Percentiles rank a stretch among this genome's conserved stretches.
Conservation (phyloP, 1,139 yeast species). For the Kazachstania sp. region DNA sequence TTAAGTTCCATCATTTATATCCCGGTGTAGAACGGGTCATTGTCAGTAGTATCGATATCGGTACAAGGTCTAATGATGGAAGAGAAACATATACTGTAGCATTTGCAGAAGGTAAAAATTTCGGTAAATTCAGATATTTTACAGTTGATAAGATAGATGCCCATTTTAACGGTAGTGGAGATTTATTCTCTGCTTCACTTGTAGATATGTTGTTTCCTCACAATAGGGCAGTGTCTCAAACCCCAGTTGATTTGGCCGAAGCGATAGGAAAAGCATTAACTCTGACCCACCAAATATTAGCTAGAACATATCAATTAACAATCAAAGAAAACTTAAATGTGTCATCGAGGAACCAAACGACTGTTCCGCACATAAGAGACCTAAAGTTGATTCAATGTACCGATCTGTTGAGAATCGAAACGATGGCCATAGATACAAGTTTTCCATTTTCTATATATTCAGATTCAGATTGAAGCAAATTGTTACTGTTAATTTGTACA, state of each 20-base stretch:
- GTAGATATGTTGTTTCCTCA: slow-evolving; percentile 45
- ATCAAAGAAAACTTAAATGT: not conserved
- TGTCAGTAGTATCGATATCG: slow-evolving; percentile 49
- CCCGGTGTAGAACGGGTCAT: slow-evolving; percentile 53
- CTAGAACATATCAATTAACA: slow-evolving; percentile 26
- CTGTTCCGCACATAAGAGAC: slow-evolving; percentile 26
- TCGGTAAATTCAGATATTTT: slow-evolving; percentile 33
- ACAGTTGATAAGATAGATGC: slow-evolving; percentile 52
- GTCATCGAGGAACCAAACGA: not conserved
- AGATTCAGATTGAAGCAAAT: not conserved
- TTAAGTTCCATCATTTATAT: slow-evolving; percentile 41
- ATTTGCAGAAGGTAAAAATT: slow-evolving; percentile 33
- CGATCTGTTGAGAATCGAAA: slow-evolving; percentile 10
- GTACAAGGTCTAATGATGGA: slow-evolving; percentile 17
- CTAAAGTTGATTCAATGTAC: slow-evolving; percentile 31
- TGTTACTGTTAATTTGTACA: no score
- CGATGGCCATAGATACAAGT: not conserved
- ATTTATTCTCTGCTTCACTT: slow-evolving; percentile 71
- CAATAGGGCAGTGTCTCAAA: not conserved
- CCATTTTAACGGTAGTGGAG: slow-evolving; percentile 90
- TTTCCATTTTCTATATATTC: not conserved
- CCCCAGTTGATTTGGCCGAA: slow-evolving; percentile 6
- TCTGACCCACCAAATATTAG: slow-evolving; percentile 30
- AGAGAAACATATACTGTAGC: slow-evolving; percentile 41
- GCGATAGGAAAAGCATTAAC: slow-evolving; percentile 30